A percentile compares a stretch with the other conserved stretches of the same genome.
phyloP scores from a whole-genome alignment of 805 yeast species.

The Phaffomyces opuntiae region DNA sequence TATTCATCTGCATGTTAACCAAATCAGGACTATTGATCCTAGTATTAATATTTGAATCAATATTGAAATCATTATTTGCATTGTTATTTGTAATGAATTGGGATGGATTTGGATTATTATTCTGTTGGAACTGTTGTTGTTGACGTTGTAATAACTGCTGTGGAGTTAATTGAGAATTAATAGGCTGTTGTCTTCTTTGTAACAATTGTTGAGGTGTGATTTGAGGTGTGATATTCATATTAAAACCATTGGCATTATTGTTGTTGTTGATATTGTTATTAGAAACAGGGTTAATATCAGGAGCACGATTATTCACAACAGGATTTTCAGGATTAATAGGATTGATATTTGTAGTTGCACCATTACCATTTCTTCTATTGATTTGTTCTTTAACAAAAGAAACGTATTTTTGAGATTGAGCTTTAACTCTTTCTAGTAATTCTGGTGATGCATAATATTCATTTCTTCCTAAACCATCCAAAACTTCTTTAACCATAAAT shows the following conservation, averaged over 20 bases:
- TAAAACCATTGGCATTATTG: not conserved
- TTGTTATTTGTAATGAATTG: slow-evolving; percentile 9
- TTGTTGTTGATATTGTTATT: not conserved
- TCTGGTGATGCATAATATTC: slow-evolving; percentile 67
- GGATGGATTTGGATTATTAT: not conserved
- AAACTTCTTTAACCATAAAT: slow-evolving; percentile 68
- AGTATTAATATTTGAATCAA: slow-evolving; percentile 1
- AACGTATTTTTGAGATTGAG: slow-evolving; percentile 69
- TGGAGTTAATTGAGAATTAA: slow-evolving; percentile 16
- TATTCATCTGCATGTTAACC: not conserved
- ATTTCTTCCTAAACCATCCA: slow-evolving; percentile 61
- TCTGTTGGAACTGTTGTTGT: slow-evolving; percentile 13
- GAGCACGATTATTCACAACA: not conserved
- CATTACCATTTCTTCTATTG: slow-evolving; percentile 23
- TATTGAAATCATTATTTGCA: not conserved
- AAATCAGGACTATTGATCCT: slow-evolving; percentile 9
- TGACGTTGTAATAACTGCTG: slow-evolving; percentile 25
- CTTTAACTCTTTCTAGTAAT: slow-evolving; percentile 59
- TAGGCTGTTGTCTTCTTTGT: slow-evolving; percentile 23
- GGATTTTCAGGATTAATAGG: not conserved
- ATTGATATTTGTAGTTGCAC: slow-evolving; percentile 17
- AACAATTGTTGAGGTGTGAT: slow-evolving; percentile 23
- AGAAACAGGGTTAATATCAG: not conserved
- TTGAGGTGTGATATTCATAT: slow-evolving; percentile 11
- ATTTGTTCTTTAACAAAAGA: slow-evolving; percentile 65